These are phyloP conservation scores for Hyphodiscus hymeniophilus DNA, from an alignment of 495 filamentous ascomycete species.

Conservation along the genomic window DNA sequence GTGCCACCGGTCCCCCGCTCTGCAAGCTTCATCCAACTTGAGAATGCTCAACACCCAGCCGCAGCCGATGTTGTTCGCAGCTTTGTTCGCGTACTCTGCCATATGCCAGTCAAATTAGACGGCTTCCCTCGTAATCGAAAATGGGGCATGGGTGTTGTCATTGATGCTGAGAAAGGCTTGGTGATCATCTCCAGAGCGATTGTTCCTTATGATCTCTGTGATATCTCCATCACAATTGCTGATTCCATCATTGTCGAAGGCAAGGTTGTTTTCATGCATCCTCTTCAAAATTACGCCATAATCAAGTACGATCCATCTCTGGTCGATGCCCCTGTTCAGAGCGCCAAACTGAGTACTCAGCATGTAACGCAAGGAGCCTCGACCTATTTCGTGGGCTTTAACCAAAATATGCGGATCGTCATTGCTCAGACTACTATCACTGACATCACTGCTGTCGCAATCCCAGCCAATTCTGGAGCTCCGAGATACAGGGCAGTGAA, in stretches of 20 bases:
- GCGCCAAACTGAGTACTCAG: slow-evolving; percentile 70
- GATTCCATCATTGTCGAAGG: slow-evolving; percentile 91
- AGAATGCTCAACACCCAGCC: slow-evolving; percentile 81
- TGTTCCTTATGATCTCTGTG: slow-evolving; percentile 92
- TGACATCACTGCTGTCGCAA: slow-evolving; percentile 94
- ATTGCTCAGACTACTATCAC: slow-evolving; percentile 92
- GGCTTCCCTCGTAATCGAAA: slow-evolving; percentile 89
- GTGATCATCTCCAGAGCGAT: slow-evolving; percentile 90
- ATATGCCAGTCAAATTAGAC: slow-evolving; percentile 91
- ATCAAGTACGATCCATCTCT: slow-evolving; percentile 90
- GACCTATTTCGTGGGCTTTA: slow-evolving; percentile 94
- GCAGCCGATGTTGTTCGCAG: slow-evolving; percentile 87
- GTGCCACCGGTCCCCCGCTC: slow-evolving; percentile 60
- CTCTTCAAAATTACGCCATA: slow-evolving; percentile 95
- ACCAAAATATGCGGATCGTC: slow-evolving; percentile 87
- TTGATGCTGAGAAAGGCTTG: slow-evolving; percentile 91
- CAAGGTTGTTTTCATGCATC: slow-evolving; percentile 94
- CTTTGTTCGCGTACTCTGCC: slow-evolving; percentile 87
- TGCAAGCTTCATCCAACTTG: slow-evolving; percentile 83
- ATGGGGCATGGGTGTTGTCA: slow-evolving; percentile 89
- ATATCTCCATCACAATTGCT: slow-evolving; percentile 89
- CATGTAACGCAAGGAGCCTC: slow-evolving; percentile 81
- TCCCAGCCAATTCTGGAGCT: slow-evolving; percentile 82
- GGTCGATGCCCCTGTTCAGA: slow-evolving; percentile 87
- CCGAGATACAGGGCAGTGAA: slow-evolving; percentile 96